These are phyloP conservation scores for Linum trigynum DNA, from an alignment of 345 rosid species.

Conservation along the genomic window DNA sequence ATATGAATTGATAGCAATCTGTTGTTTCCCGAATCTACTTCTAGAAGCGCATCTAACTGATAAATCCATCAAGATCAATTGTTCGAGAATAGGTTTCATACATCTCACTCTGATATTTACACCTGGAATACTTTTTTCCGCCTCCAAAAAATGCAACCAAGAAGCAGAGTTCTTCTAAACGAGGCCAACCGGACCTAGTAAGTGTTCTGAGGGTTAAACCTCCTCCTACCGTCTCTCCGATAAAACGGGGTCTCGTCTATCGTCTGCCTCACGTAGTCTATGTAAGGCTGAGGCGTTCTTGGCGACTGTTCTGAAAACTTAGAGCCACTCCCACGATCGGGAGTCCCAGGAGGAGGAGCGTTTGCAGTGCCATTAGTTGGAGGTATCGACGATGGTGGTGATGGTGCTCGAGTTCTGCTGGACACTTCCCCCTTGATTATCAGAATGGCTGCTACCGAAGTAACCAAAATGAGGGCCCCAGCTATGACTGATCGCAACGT, in stretches of 20 bases:
- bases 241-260: slow-evolving; percentile 85
- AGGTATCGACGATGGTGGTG: slow-evolving; percentile 10
- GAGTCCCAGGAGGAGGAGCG: slow-evolving; percentile 37
- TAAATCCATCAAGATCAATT: too few relatives aligned
- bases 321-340: slow-evolving; percentile 38
- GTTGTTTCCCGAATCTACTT: too few relatives aligned
- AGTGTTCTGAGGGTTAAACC: slow-evolving; percentile 76
- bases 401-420: slow-evolving; percentile 10
- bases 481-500: too few relatives aligned
- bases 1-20: too few relatives aligned
- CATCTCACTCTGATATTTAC: too few relatives aligned
- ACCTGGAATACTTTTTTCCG: too few relatives aligned
- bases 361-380: slow-evolving; percentile 17
- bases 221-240: slow-evolving; percentile 60
- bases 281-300: slow-evolving; percentile 72
- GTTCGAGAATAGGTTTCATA: too few relatives aligned
- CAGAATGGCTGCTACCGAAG: too few relatives aligned
- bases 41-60: too few relatives aligned
- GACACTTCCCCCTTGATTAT: slow-evolving; percentile 7
- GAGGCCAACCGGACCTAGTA: slow-evolving; percentile 22
- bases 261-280: slow-evolving; percentile 76
- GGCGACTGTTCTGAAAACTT: slow-evolving; percentile 51
- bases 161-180: too few relatives aligned
- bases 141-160: too few relatives aligned
- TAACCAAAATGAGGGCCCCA: too few relatives aligned